Evolutionary conservation across 176 grass and related monocot species (phyloP).

Genomic region (Aegilops sharonensis): DNA sequence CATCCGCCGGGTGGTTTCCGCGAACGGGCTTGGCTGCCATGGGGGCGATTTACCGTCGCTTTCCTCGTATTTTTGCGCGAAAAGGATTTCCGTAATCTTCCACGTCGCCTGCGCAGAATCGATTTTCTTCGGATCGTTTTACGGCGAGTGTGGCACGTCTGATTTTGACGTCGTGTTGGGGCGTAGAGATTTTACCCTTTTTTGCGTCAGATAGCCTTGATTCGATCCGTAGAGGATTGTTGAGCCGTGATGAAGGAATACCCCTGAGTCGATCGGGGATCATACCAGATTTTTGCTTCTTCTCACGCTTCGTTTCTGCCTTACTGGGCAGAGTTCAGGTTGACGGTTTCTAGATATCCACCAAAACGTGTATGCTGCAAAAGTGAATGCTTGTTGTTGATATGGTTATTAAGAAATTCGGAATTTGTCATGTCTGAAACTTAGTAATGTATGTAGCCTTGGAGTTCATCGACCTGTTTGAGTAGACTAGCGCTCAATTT

Average conservation of each 20-base stretch:
- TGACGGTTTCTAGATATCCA: not conserved
- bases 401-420: not conserved
- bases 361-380: not conserved
- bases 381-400: not conserved
- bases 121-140: not conserved
- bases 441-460: not conserved
- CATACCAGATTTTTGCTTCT: not conserved
- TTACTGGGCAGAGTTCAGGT: not conserved
- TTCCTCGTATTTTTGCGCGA: too few species aligned
- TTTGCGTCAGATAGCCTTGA: not conserved
- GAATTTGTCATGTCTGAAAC: not conserved
- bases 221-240: not conserved
- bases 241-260: not conserved
- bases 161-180: not conserved
- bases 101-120: too few species aligned
- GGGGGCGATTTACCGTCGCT: not conserved
- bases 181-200: not conserved
- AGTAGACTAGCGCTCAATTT: not conserved
- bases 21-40: not conserved
- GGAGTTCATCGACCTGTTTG: not conserved
- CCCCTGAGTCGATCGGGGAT: not conserved
- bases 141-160: not conserved
- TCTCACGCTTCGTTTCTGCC: not conserved
- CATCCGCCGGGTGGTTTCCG: not conserved
- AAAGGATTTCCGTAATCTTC: too few species aligned